Evolutionary conservation across 352 stramenopile species (phyloP).

Genomic region (Saprolegnia diclina): DNA sequence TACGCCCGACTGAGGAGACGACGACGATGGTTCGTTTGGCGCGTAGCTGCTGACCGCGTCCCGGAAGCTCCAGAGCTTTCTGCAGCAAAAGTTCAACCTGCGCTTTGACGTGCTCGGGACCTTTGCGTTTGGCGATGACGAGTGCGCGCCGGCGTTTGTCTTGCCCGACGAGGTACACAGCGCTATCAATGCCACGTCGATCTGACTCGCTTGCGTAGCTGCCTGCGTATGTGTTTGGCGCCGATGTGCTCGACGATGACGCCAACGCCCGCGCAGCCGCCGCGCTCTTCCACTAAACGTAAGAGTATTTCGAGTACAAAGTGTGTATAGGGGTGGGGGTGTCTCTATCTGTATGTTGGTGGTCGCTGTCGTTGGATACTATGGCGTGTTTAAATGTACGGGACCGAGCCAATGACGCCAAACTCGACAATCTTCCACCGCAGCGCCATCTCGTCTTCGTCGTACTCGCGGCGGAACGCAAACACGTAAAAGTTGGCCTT

Average conservation of each 20-base stretch:
- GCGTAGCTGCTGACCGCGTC: constrained; percentile 15
- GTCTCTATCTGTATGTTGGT: no score
- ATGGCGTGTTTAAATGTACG: constrained; percentile 26
- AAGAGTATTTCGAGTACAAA: no score
- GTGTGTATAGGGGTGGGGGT: no score
- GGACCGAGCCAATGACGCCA: constrained; percentile 26
- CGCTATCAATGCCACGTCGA: neutral
- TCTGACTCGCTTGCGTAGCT: constrained; percentile 6
- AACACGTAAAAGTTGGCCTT: constrained; percentile 97
- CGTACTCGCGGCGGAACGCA: constrained; percentile 96
- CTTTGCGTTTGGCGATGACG: constrained; percentile 28
- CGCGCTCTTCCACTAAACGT: constrained; percentile 13
- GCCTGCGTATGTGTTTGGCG: constrained; percentile 14
- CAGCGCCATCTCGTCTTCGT: constrained; percentile 86
- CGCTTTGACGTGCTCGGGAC: constrained; percentile 27
- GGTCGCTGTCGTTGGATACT: no score
- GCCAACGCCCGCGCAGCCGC: neutral
- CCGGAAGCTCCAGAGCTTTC: constrained; percentile 14
- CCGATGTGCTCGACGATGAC: constrained; percentile 13
- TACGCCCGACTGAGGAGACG: neutral
- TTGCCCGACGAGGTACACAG: constrained; percentile 31
- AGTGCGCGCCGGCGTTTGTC: constrained; percentile 34
- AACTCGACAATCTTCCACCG: constrained; percentile 81
- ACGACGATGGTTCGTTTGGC: neutral
- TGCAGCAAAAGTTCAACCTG: constrained; percentile 22